These are phyloP conservation scores for Cyberlindnera saturnus DNA, from an alignment of 805 yeast genomes.

Conservation along the genomic window DNA sequence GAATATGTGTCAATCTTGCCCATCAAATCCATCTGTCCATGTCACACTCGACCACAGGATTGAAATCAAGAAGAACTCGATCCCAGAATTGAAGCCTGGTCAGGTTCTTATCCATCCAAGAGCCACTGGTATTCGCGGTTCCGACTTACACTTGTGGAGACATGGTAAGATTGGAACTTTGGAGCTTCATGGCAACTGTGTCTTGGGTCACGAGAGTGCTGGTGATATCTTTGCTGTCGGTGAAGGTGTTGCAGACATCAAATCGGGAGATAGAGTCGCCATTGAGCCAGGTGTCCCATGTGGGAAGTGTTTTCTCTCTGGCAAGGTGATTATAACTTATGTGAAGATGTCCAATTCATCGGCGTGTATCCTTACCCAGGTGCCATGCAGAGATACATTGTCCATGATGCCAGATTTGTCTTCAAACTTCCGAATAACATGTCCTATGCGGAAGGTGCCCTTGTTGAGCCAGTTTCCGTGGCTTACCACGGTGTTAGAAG, in stretches of 20 bases:
- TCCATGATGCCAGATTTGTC: conserved; percentile 28
- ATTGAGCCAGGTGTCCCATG: conserved; percentile 54
- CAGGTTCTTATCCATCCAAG: conserved; percentile 24
- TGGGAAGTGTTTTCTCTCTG: conserved; percentile 30
- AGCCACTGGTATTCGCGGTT: conserved; percentile 71
- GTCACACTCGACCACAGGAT: conserved; percentile 19
- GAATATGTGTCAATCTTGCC: conserved; percentile 2
- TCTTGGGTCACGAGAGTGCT: conserved; percentile 40
- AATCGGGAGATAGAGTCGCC: conserved; percentile 43
- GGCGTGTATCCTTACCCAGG: conserved; percentile 35
- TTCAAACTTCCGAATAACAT: conserved; percentile 35
- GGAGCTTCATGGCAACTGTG: conserved; percentile 28
- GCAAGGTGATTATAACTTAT: conserved; percentile 36
- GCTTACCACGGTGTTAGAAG: conserved; percentile 47
- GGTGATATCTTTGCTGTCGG: conserved; percentile 46
- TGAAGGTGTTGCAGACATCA: conserved; percentile 36
- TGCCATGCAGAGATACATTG: conserved; percentile 32
- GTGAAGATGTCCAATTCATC: conserved; percentile 32
- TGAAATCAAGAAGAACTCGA: conserved; percentile 10
- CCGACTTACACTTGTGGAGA: conserved; percentile 64
- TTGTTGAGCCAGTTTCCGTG: conserved; percentile 50
- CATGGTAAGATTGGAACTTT: conserved; percentile 58
- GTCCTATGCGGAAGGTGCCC: conserved; percentile 47
- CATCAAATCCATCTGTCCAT: conserved; percentile 17
- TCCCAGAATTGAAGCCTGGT: conserved; percentile 13